Conservation (phyloP, 2,329 filamentous ascomycete genomes). For the Aspergillus quadrilineatus region DNA sequence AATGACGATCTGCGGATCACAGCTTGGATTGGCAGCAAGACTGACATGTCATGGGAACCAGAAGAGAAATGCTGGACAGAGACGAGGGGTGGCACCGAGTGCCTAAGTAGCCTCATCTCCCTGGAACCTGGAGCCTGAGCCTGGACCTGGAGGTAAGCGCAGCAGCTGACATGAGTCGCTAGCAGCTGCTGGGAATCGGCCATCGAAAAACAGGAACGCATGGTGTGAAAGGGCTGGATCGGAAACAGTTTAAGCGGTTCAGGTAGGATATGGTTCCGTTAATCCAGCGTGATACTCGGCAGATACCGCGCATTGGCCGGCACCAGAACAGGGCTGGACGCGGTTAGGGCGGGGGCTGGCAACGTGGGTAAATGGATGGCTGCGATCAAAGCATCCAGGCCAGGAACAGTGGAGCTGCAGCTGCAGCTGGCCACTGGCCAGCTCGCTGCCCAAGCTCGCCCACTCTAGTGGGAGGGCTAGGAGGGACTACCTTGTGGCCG, state of each 20-base stretch:
- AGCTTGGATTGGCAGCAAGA: slow-evolving; percentile 14
- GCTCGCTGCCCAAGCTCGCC: too few relatives aligned
- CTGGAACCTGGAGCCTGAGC: not conserved
- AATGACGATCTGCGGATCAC: slow-evolving; percentile 24
- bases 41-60: not conserved
- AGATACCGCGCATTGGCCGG: too few relatives aligned
- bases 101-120: not conserved
- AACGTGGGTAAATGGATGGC: slow-evolving; percentile 28
- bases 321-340: not conserved
- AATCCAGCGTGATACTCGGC: too few relatives aligned
- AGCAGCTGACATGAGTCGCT: not conserved
- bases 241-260: not conserved
- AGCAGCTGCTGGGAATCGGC: not conserved
- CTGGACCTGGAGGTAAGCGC: not conserved
- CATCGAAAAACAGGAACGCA: not conserved
- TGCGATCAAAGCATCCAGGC: slow-evolving; percentile 14
- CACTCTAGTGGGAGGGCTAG: not conserved
- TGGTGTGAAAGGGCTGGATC: not conserved
- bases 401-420: not conserved
- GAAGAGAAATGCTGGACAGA: not conserved
- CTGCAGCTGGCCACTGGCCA: too few relatives aligned
- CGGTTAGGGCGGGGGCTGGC: slow-evolving; percentile 9
- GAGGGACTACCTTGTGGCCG: slow-evolving; percentile 9
- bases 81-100: not conserved
- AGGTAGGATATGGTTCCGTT: too few relatives aligned